phyloP scores from a whole-genome alignment of 2,329 filamentous ascomycete species.

The Hymenoscyphus infarciens region DNA sequence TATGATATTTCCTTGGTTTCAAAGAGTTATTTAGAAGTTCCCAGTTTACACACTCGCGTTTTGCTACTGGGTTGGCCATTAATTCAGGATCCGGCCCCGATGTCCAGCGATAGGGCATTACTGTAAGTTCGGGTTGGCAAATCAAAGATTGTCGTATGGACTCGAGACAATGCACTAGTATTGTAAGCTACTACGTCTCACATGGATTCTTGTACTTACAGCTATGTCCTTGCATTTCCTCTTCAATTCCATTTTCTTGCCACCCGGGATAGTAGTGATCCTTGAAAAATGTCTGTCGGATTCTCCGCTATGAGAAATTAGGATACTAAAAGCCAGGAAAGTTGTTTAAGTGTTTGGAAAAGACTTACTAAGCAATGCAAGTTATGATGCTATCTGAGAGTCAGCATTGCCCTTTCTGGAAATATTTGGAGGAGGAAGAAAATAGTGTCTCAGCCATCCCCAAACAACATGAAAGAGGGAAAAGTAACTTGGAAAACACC shows the following conservation, averaged over 20 bases:
- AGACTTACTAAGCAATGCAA: too few species aligned
- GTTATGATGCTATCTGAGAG: too few species aligned
- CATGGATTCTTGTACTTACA: not conserved
- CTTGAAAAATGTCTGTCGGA: constrained; percentile 6
- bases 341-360: too few species aligned
- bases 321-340: too few species aligned
- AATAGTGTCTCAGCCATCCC: too few species aligned
- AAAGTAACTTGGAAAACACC: too few species aligned
- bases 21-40: not conserved
- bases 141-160: constrained; percentile 9
- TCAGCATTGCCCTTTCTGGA: too few species aligned
- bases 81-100: not conserved
- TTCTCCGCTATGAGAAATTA: too few species aligned
- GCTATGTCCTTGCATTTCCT: constrained; percentile 7
- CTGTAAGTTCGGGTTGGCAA: constrained; percentile 7
- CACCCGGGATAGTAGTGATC: constrained; percentile 7
- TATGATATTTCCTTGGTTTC: not conserved
- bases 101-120: constrained; percentile 7
- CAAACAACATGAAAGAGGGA: too few species aligned
- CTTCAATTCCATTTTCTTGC: constrained; percentile 5
- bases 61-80: constrained; percentile 6
- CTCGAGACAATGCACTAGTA: constrained; percentile 8
- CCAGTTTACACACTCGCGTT: constrained; percentile 9
- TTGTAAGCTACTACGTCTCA: not conserved
- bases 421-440: too few species aligned